Conservation (phyloP, 2,329 filamentous ascomycete genomes). For the Apiospora kogelbergensis region DNA sequence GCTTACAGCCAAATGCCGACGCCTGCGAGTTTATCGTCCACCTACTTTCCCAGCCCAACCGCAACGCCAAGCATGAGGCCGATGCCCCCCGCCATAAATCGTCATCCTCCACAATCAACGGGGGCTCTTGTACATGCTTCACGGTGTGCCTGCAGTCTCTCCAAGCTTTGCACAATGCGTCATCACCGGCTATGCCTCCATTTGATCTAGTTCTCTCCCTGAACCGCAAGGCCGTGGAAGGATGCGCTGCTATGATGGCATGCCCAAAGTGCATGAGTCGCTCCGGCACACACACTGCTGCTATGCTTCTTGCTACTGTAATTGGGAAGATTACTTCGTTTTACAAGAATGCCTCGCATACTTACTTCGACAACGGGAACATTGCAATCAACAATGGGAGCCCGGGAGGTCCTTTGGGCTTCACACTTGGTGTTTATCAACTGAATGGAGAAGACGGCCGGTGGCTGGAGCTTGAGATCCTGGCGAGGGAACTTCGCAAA, state of each 20-base stretch:
- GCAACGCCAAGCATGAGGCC: slow-evolving; percentile 36
- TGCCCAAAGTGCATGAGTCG: slow-evolving; percentile 45
- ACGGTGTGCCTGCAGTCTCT: slow-evolving; percentile 46
- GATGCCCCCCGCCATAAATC: slow-evolving; percentile 29
- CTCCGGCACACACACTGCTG: slow-evolving; percentile 42
- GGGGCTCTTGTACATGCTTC: slow-evolving; percentile 46
- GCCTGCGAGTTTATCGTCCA: slow-evolving; percentile 34
- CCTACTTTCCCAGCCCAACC: slow-evolving; percentile 41
- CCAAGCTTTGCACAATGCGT: slow-evolving; percentile 46
- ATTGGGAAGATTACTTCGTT: slow-evolving; percentile 48
- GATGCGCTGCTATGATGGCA: slow-evolving; percentile 46
- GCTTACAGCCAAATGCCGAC: slow-evolving; percentile 35
- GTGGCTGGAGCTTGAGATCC: slow-evolving; percentile 48
- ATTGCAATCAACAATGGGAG: slow-evolving; percentile 18
- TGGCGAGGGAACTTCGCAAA: slow-evolving; percentile 47
- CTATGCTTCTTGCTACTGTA: slow-evolving; percentile 51
- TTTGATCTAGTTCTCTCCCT: slow-evolving; percentile 46
- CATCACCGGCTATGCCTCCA: slow-evolving; percentile 36
- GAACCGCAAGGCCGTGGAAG: slow-evolving; percentile 48
- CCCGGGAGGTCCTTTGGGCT: slow-evolving; percentile 28
- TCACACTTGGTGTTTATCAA: slow-evolving; percentile 46
- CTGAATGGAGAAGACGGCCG: slow-evolving; percentile 45
- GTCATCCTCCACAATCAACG: slow-evolving; percentile 23
- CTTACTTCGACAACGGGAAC: slow-evolving; percentile 36
- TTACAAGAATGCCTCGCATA: slow-evolving; percentile 42